Evolutionary conservation across 768 basidiomycete genomes (phyloP).

Genomic region (Suillus occidentalis): DNA sequence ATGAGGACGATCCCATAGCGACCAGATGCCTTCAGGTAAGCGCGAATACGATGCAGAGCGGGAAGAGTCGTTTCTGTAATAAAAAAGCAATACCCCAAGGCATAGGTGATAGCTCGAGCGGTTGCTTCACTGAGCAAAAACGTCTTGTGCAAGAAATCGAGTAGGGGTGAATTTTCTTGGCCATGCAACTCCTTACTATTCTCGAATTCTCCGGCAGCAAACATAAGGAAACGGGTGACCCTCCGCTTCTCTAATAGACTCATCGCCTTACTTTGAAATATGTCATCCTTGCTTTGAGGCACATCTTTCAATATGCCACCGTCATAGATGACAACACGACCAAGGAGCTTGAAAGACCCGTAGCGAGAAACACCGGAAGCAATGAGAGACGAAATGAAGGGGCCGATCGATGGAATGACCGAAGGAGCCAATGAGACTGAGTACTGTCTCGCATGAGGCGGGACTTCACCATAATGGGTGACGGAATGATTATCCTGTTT

Average conservation of each 20-base stretch:
- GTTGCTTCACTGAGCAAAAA: conserved; percentile 65
- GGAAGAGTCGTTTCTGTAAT: conserved; percentile 62
- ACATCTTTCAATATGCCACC: conserved; percentile 56
- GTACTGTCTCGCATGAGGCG: conserved; percentile 70
- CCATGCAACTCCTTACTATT: conserved; percentile 55
- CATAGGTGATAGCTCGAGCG: conserved; percentile 66
- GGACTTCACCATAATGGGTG: conserved; percentile 41
- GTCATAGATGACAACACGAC: conserved; percentile 62
- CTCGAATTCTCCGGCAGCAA: conserved; percentile 77
- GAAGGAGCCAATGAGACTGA: conserved; percentile 84
- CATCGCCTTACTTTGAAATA: conserved; percentile 84
- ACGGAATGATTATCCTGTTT: conserved; percentile 28
- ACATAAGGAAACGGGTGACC: conserved; percentile 89
- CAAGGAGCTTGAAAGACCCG: conserved; percentile 85
- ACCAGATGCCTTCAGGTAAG: conserved; percentile 76
- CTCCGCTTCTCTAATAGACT: conserved; percentile 82
- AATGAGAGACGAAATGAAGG: conserved; percentile 76
- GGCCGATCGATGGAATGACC: conserved; percentile 76
- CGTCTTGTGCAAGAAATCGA: conserved; percentile 57
- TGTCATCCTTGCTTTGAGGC: conserved; percentile 88
- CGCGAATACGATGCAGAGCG: conserved; percentile 67
- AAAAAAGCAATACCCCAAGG: conserved; percentile 70
- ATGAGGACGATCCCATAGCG: conserved; percentile 88
- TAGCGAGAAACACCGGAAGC: conserved; percentile 86
- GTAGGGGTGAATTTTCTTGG: conserved; percentile 56